These are phyloP conservation scores for Ilex paraguariensis DNA, from an alignment of 305 asterid species.

Conservation along the genomic window DNA sequence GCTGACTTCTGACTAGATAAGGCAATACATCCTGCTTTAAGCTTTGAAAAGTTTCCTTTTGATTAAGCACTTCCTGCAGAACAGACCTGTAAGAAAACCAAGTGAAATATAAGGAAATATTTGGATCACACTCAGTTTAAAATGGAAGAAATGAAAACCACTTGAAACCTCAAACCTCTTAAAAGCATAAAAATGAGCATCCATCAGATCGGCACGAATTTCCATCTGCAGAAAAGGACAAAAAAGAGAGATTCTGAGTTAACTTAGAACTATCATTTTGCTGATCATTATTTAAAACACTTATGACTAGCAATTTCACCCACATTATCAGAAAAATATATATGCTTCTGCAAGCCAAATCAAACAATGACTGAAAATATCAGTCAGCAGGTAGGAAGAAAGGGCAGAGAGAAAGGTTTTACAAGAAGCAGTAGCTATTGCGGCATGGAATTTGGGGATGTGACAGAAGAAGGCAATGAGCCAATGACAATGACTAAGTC, in stretches of 20 bases:
- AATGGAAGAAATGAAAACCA: conserved; percentile 14
- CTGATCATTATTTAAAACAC: too few relatives aligned
- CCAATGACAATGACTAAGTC: too few relatives aligned
- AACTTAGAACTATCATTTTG: too few relatives aligned
- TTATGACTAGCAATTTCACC: not conserved
- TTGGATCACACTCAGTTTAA: conserved; percentile 7
- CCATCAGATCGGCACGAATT: conserved; percentile 91
- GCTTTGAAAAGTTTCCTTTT: conserved; percentile 71
- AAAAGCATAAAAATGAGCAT: conserved; percentile 97
- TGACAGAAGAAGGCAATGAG: too few relatives aligned
- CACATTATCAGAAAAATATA: too few relatives aligned
- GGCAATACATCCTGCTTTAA: conserved; percentile 90
- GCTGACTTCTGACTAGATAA: conserved; percentile 85
- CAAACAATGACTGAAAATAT: too few relatives aligned
- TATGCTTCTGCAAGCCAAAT: too few relatives aligned
- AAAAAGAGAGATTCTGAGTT: not conserved
- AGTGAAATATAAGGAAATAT: conserved; percentile 14
- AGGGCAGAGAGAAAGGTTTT: too few relatives aligned
- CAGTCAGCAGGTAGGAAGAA: too few relatives aligned
- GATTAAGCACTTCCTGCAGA: conserved; percentile 78
- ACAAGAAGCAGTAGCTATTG: too few relatives aligned
- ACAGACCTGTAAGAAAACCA: conserved; percentile 48
- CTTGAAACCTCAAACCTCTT: conserved; percentile 61
- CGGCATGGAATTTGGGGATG: too few relatives aligned
- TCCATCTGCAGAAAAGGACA: conserved; percentile 63